These are phyloP conservation scores for Leishmania aethiopica DNA, from an alignment of 208 protist species.

Conservation along the genomic window DNA sequence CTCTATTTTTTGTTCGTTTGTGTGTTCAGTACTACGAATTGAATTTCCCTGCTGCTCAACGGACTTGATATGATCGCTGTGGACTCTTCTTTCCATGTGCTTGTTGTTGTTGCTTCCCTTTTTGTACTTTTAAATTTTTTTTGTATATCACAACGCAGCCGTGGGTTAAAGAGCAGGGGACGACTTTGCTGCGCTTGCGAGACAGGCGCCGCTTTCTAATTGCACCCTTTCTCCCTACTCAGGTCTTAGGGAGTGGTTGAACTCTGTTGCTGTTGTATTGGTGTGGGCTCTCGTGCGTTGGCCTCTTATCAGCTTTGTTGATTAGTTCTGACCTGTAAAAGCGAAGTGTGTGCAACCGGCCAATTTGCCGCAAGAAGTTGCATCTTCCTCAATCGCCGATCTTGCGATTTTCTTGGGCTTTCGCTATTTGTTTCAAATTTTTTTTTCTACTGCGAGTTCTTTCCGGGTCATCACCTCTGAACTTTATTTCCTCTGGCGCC, in stretches of 20 bases:
- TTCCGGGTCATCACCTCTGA: background rate
- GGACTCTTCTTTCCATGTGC: background rate
- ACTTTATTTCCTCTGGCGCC: background rate
- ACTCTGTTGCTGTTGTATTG: background rate
- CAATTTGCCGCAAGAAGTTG: background rate
- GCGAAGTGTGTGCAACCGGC: background rate
- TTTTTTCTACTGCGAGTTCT: background rate
- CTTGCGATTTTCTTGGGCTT: background rate
- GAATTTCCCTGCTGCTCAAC: background rate
- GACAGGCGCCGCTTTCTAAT: background rate
- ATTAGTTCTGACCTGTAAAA: background rate
- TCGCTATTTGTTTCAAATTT: background rate
- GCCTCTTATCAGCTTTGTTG: background rate
- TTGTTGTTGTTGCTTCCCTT: slow-evolving; percentile 12
- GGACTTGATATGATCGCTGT: background rate
- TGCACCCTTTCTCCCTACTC: background rate
- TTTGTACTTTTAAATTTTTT: slow-evolving; percentile 1
- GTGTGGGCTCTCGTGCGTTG: background rate
- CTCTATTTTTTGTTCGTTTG: background rate
- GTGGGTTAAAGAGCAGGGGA: too few species aligned
- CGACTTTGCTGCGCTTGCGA: background rate
- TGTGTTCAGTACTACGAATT: background rate
- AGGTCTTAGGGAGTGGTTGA: background rate
- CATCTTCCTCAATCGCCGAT: background rate
- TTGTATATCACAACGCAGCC: background rate